phyloP scores from a whole-genome alignment of 192 early-diverging fungal species.

The Coemansia sp. region DNA sequence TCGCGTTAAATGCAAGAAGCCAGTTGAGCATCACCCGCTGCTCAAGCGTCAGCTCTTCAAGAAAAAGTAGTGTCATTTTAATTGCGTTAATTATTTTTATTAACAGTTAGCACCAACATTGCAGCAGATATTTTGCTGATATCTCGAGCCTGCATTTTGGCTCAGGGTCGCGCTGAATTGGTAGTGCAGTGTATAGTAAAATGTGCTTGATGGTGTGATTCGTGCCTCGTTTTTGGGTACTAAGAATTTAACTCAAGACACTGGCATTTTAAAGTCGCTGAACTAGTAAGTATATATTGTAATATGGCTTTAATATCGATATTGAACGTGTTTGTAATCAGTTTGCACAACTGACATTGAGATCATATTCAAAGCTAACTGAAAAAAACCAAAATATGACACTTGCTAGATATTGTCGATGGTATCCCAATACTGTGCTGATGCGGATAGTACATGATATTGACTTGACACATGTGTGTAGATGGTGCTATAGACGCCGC shows the following conservation, averaged over 20 bases:
- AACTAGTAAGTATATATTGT: neutral
- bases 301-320: no score
- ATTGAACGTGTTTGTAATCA: neutral
- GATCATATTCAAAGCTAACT: no score
- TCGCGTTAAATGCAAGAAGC: slow-evolving; percentile 41
- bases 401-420: no score
- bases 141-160: slow-evolving; percentile 30
- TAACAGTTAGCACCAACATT: no score
- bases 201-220: slow-evolving; percentile 24
- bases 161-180: slow-evolving; percentile 35
- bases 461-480: no score
- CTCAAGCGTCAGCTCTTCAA: slow-evolving; percentile 67
- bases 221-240: slow-evolving; percentile 42
- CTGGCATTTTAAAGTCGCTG: slow-evolving; percentile 18
- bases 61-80: slow-evolving; percentile 35
- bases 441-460: no score
- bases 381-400: no score
- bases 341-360: no score
- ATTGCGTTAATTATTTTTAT: no score
- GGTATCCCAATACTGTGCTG: no score
- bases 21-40: slow-evolving; percentile 62
- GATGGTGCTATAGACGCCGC: no score
- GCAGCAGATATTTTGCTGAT: no score
- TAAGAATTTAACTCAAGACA: slow-evolving; percentile 28
- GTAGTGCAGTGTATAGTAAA: slow-evolving; percentile 24